These are phyloP conservation scores for Zygnema cylindricum DNA, from an alignment of 139 green algal species.

Conservation along the genomic window DNA sequence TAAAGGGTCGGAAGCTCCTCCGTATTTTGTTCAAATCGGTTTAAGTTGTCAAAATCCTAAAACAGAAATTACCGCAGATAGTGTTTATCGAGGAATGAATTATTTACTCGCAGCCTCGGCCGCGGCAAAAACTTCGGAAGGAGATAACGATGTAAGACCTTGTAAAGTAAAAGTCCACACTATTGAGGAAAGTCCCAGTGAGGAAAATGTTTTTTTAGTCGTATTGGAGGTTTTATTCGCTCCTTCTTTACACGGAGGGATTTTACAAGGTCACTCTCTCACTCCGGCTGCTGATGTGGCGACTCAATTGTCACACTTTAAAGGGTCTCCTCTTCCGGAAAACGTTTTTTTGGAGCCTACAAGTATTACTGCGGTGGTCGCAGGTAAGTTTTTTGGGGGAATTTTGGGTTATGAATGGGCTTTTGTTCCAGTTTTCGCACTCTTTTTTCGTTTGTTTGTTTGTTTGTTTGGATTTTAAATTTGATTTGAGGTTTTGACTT, in stretches of 20 bases:
- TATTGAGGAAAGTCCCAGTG: not conserved
- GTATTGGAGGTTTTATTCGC: slow-evolving; percentile 38
- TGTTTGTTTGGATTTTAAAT: no score
- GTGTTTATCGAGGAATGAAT: not conserved
- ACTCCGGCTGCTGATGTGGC: slow-evolving; percentile 55
- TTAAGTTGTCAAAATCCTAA: not conserved
- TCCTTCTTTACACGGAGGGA: not conserved
- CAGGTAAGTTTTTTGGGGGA: no score
- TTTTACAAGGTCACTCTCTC: slow-evolving; percentile 23
- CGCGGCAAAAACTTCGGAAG: no score
- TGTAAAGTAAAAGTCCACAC: slow-evolving; percentile 19
- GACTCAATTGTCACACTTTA: not conserved
- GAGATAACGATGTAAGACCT: not conserved
- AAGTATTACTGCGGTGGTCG: not conserved
- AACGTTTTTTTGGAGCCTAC: not conserved
- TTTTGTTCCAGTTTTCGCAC: no score
- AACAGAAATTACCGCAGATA: not conserved
- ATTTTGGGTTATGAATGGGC: no score
- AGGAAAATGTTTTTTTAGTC: not conserved
- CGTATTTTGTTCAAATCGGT: slow-evolving; percentile 52
- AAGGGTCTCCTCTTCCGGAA: not conserved
- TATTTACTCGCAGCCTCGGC: not conserved
- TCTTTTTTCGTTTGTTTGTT: no score
- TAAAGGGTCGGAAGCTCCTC: slow-evolving; percentile 40
- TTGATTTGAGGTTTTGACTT: no score